Evolutionary conservation across 495 filamentous ascomycete species (phyloP).

Genomic region (Penicillium lividum): DNA sequence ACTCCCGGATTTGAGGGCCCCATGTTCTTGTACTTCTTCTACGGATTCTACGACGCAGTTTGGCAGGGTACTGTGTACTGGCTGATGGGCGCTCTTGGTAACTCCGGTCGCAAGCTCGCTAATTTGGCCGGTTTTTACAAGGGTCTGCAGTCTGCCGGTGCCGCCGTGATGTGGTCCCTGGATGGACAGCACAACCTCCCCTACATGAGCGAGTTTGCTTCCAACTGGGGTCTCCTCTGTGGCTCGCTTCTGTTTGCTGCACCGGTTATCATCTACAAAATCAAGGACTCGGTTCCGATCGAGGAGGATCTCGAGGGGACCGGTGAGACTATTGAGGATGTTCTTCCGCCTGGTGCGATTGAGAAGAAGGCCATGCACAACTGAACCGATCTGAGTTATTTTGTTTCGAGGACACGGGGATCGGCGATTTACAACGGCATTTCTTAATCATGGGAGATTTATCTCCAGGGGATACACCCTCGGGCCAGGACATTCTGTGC

Average conservation of each 20-base stretch:
- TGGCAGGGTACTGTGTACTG: slow-evolving; percentile 81
- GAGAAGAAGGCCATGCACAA: slow-evolving; percentile 7
- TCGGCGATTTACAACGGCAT: neutral
- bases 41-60: slow-evolving; percentile 52
- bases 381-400: neutral
- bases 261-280: slow-evolving; percentile 70
- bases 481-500: neutral
- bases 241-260: slow-evolving; percentile 68
- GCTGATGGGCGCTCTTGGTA: slow-evolving; percentile 87
- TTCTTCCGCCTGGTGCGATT: slow-evolving; percentile 35
- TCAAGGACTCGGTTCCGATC: slow-evolving; percentile 67
- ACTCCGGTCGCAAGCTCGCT: slow-evolving; percentile 85
- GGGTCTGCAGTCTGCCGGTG: slow-evolving; percentile 83
- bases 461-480: neutral
- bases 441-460: neutral
- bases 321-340: slow-evolving; percentile 73
- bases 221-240: slow-evolving; percentile 66
- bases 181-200: slow-evolving; percentile 58
- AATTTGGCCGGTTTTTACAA: slow-evolving; percentile 94
- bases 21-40: slow-evolving; percentile 58
- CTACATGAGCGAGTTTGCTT: slow-evolving; percentile 54
- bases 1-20: slow-evolving; percentile 43
- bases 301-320: slow-evolving; percentile 76
- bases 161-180: slow-evolving; percentile 77
- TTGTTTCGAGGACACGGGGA: neutral